Base-by-base conservation (phyloP, 331 rosid species). In the Quercus tomentella region DNA sequence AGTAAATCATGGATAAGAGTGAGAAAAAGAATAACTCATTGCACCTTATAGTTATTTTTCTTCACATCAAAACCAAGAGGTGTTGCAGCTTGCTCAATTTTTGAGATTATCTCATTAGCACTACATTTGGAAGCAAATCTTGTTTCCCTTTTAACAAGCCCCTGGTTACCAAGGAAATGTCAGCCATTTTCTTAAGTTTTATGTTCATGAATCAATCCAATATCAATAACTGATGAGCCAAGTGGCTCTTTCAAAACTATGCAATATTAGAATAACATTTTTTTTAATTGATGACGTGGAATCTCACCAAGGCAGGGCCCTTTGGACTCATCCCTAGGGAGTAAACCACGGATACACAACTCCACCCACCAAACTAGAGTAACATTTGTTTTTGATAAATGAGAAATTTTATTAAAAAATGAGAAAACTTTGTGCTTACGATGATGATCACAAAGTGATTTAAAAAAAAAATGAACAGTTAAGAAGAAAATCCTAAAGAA, bases 41-140 rank as follows among this genome's bases (percentile, higher is more conserved):
- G 60, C 31, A 93, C 99, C 98, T 95, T 95, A 82, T 74, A 88
- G 82, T 95, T 93, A 84, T 87, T 93, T 79, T 90, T 93, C 96
- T 91, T 95, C 52, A 95, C 94, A 77, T 84, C 96, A 83, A 95
- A 95, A 77, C 99, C 99, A 80, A 95, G 72, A 65, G 98, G 98
- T 37, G 58, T 86, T 60, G 98, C 97, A 70, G 96, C 83, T 86
- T 85, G 62, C 85, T 93, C 94, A 51, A 95, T 95, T 82, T 89
- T 91, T 41, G 98, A 79, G 77, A 95, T 86, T 4, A 95, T 95
- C 90, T 95, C 99, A 81, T 86, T 88, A 22, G 97, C 97, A 31
- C 98, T 79, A 82, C 91, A 81, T 81, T 95, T 91, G 81, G 99
- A 95, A 75, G 97, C 88, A 86, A 95, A 95, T 80, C 99, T 89